Conservation (phyloP, 768 basidiomycete genomes). For the Leucosporidium yakuticum region DNA sequence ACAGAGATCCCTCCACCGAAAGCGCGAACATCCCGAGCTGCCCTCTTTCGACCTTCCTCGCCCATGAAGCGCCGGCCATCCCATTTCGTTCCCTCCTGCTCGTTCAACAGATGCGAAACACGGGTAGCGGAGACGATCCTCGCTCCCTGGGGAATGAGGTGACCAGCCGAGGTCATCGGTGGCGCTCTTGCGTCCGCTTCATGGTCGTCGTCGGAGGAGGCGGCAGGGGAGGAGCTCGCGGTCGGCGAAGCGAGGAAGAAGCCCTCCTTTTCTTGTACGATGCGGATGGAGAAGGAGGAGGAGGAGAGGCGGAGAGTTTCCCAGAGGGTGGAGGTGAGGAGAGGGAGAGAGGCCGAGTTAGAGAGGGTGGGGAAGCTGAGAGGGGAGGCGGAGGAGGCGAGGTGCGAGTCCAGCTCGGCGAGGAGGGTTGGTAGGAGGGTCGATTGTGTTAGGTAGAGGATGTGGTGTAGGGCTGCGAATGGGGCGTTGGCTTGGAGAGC, state of each 20-base stretch:
- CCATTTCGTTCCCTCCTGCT: conserved; percentile 15
- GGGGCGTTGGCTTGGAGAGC: conserved; percentile 31
- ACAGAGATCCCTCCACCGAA: conserved; percentile 33
- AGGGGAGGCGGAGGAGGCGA: too few species aligned
- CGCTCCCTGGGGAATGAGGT: conserved; percentile 2
- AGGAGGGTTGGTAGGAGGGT: conserved; percentile 2
- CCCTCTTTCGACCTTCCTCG: not conserved
- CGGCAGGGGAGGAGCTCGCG: not conserved
- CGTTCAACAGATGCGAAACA: conserved; percentile 17
- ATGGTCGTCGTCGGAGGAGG: not conserved
- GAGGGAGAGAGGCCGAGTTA: conserved; percentile 5
- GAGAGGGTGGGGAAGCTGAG: conserved; percentile 4
- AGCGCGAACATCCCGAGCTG: conserved; percentile 17
- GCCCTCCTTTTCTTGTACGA: conserved; percentile 14
- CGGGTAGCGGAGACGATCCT: conserved; percentile 20
- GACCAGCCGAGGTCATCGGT: not conserved
- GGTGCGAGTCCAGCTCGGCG: conserved; percentile 1
- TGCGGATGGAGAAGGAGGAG: conserved; percentile 23
- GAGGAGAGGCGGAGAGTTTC: conserved; percentile 33
- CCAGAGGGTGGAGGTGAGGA: conserved; percentile 22
- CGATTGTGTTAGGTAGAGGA: conserved; percentile 25
- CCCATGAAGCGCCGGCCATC: conserved; percentile 25
- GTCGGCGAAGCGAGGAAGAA: not conserved
- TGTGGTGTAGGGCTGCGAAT: conserved; percentile 14
- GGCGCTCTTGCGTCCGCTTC: not conserved